Evolutionary conservation across 108 stramenopile species (phyloP).

Genomic region (Skeletonema marinoi): DNA sequence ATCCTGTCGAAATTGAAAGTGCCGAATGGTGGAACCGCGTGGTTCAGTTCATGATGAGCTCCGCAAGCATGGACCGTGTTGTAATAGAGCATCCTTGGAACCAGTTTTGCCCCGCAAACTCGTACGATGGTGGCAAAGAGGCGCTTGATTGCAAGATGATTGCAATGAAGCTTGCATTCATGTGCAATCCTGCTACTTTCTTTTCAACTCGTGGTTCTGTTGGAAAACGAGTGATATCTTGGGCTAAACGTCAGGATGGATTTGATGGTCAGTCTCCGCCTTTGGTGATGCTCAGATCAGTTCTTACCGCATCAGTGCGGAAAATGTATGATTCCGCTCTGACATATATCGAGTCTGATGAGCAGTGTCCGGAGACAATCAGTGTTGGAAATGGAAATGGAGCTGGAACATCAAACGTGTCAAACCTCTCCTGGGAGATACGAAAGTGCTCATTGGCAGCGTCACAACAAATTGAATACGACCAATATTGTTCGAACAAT

Average conservation of each 20-base stretch:
- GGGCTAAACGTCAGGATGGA: constrained; percentile 41
- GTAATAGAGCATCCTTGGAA: constrained; percentile 29
- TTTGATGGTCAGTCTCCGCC: not conserved
- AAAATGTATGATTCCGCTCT: not conserved
- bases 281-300: not conserved
- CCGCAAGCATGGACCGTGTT: constrained; percentile 27
- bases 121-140: not conserved
- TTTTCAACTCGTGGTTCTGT: constrained; percentile 22
- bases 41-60: constrained; percentile 14
- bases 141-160: constrained; percentile 14
- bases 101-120: not conserved
- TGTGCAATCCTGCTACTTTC: constrained; percentile 33
- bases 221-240: constrained; percentile 50
- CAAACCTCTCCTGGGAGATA: constrained; percentile 44
- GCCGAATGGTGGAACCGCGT: constrained; percentile 39
- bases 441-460: constrained; percentile 45
- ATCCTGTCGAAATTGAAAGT: constrained; percentile 14
- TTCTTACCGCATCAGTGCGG: constrained; percentile 12
- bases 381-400: not conserved
- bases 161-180: constrained; percentile 51
- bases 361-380: not conserved
- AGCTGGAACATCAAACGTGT: not conserved
- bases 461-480: constrained; percentile 53
- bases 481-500: constrained; percentile 44
- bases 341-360: not conserved